Conservation (phyloP, 2,329 filamentous ascomycete genomes). For the Pseudocercospora vitis region DNA sequence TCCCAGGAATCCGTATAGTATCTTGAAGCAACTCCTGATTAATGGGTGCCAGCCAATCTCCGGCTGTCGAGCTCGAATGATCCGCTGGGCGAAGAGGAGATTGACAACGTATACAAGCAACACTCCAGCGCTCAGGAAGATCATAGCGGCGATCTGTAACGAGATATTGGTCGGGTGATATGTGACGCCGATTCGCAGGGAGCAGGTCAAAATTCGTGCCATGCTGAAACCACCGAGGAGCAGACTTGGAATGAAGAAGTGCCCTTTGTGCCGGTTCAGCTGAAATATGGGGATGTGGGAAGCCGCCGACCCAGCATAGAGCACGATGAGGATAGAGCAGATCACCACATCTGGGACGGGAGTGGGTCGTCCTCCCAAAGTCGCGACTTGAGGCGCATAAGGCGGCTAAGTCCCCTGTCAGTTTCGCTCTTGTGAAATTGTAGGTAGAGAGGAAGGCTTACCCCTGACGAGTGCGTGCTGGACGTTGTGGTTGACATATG, state of each 20-base stretch:
- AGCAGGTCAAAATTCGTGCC: slow-evolving; percentile 44
- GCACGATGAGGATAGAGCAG: slow-evolving; percentile 42
- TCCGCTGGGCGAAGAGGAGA: slow-evolving; percentile 33
- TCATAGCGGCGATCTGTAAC: slow-evolving; percentile 35
- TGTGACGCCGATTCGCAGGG: slow-evolving; percentile 39
- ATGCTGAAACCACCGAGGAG: slow-evolving; percentile 49
- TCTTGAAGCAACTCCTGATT: slow-evolving; percentile 16
- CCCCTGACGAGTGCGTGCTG: slow-evolving; percentile 14
- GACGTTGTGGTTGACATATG: background rate
- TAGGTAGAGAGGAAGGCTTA: slow-evolving; percentile 3
- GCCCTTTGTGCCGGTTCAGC: slow-evolving; percentile 38
- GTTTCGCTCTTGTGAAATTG: background rate
- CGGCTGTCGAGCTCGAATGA: slow-evolving; percentile 33
- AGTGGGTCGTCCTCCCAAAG: slow-evolving; percentile 41
- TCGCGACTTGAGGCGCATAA: slow-evolving; percentile 32
- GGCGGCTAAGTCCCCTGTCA: slow-evolving; percentile 28
- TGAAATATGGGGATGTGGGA: slow-evolving; percentile 46
- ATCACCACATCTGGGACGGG: slow-evolving; percentile 44
- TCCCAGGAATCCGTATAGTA: slow-evolving; percentile 17
- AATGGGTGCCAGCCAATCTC: slow-evolving; percentile 33
- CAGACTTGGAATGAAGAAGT: slow-evolving; percentile 45
- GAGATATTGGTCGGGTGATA: slow-evolving; percentile 32
- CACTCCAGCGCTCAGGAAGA: slow-evolving; percentile 37
- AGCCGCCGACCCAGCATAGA: slow-evolving; percentile 44
- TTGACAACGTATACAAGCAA: slow-evolving; percentile 37